Evolutionary conservation across 2,329 filamentous ascomycete species (phyloP).

Genomic region (Cyanodermella asteris): DNA sequence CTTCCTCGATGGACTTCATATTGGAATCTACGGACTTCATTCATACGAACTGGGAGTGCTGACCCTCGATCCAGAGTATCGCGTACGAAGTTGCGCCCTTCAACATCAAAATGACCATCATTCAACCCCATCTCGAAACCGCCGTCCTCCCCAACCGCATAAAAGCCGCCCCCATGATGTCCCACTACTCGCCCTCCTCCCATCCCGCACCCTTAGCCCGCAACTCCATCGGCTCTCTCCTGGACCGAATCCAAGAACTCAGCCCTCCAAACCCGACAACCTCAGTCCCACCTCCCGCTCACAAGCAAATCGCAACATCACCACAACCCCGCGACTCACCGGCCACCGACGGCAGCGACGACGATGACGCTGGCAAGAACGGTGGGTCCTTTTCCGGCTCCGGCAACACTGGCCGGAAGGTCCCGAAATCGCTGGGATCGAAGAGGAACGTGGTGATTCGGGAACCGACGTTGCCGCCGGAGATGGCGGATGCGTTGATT

Average conservation of each 20-base stretch:
- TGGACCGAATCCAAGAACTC: conserved; percentile 56
- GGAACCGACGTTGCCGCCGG: conserved; percentile 50
- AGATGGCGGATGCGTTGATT: conserved; percentile 51
- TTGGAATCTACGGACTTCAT: conserved; percentile 6
- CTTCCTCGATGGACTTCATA: not conserved
- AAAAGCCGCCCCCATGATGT: conserved; percentile 58
- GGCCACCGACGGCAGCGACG: not conserved
- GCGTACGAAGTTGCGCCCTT: conserved; percentile 94
- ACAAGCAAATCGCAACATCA: too few species aligned
- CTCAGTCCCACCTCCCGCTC: conserved; percentile 7
- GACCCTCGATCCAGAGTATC: conserved; percentile 35
- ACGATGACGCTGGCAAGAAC: not conserved
- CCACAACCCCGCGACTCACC: not conserved
- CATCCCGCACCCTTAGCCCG: conserved; percentile 63
- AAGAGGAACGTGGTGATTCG: too few species aligned
- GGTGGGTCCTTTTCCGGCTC: not conserved
- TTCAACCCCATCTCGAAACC: conserved; percentile 89
- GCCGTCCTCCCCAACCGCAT: conserved; percentile 71
- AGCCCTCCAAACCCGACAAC: conserved; percentile 20
- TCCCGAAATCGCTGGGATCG: too few species aligned
- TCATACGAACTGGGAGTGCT: too few species aligned
- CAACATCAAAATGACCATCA: conserved; percentile 87
- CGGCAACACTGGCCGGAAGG: too few species aligned
- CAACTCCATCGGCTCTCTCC: conserved; percentile 58
- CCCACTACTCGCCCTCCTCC: conserved; percentile 42